Conservation (phyloP, 768 basidiomycete genomes). For the Mycena kentingensis region DNA sequence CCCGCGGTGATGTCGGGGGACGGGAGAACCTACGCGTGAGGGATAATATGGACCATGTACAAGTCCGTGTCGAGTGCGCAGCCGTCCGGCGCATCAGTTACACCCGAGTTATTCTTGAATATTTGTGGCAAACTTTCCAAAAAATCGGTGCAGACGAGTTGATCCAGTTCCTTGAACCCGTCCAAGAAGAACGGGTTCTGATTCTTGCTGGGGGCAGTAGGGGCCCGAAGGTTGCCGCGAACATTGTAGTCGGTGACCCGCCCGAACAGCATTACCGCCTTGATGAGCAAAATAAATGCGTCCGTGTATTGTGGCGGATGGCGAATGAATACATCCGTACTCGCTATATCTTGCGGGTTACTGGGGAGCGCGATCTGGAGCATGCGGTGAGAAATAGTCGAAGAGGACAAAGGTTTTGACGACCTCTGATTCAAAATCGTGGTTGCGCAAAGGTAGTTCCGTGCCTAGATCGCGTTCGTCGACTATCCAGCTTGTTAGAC, state of each 20-base stretch:
- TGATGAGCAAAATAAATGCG: conserved; percentile 78
- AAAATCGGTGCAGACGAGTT: conserved; percentile 66
- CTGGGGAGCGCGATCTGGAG: conserved; percentile 58
- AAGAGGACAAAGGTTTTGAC: not conserved
- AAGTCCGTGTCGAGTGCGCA: conserved; percentile 76
- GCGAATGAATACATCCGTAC: conserved; percentile 63
- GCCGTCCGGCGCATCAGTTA: conserved; percentile 58
- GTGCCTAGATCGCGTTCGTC: conserved; percentile 85
- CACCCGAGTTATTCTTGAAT: conserved; percentile 64
- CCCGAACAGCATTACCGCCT: conserved; percentile 83
- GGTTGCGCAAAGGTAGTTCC: conserved; percentile 72
- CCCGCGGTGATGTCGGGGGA: conserved; percentile 6
- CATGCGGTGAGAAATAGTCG: conserved; percentile 1
- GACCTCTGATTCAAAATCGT: conserved; percentile 75
- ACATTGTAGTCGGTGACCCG: conserved; percentile 85
- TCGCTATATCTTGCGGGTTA: conserved; percentile 75
- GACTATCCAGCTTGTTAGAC: conserved; percentile 35
- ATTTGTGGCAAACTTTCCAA: conserved; percentile 69
- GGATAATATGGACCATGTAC: conserved; percentile 84
- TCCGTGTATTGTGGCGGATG: conserved; percentile 82
- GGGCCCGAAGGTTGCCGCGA: conserved; percentile 66
- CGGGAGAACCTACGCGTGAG: conserved; percentile 69
- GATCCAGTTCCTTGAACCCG: conserved; percentile 72
- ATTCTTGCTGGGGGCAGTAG: conserved; percentile 66
- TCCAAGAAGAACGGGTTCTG: conserved; percentile 71